Evolutionary conservation across 2,329 filamentous ascomycete species (phyloP), one percentile per base, ranked within the genome.

Genomic region (Epichloe festucae): DNA sequence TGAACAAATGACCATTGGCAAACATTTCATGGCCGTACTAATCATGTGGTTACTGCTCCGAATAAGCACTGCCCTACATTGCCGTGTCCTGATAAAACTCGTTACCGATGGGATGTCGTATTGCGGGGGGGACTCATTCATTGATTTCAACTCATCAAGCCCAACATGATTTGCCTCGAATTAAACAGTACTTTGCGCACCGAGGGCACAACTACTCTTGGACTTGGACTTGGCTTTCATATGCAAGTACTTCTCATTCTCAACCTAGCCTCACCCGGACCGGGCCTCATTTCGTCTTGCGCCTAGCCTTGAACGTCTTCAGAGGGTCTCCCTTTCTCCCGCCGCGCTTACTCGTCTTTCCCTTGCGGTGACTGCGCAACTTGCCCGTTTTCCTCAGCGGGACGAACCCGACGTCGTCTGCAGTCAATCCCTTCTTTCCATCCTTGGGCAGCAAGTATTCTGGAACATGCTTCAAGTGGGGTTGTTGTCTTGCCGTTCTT

Each of bases 401-500:
- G 36, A 95, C 88, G 61, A 89, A 93, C 2, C 88, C 88, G 51
- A 89, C 75, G 53, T 87, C 77, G 27, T 79, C 77, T 72, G 51
- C 82, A 36, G 77, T 78, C 50, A 88, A 70, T 0, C 77, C 82
- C 61, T 85, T 84, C 66, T 81, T 85, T 42, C 84, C 84, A 63
- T 79, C 89, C 63, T 68, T 77, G 71, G 93, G 93, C 60, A 98
- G 73, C 49, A 98, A 71, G 65, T 98, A 98, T 46, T 96, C 90
- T 0, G 93, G 93, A 1, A 98, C 87, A 66, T 96, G 88, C 69
- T 89, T 94, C 57, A 98, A 73, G 72, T 98, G 93, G 7, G 86
- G 79, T 68, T 97, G 90, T 45, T 89, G 82, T 53, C 87, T 76
- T 14, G 90, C 88, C 23, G 89, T 83, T 54, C 89, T 79, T 52